Evolutionary conservation across 1,284 basidiomycete species (phyloP), one percentile per base, ranked within the genome.

Genomic region (Tylopilus sp.): DNA sequence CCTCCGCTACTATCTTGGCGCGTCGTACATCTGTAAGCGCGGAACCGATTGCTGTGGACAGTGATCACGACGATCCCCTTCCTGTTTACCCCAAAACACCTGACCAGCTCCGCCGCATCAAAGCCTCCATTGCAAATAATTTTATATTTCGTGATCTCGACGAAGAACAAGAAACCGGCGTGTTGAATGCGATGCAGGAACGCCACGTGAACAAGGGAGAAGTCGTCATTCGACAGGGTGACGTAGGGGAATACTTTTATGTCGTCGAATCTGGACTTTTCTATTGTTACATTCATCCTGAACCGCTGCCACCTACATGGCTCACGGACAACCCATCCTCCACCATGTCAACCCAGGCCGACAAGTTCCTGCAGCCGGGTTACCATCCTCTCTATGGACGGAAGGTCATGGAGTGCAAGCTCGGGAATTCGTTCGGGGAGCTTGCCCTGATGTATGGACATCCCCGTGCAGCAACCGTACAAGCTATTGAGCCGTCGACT

Each of bases 371-470:
- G 36, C 77, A 79, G 55, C 75, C 82, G 2, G 81, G 79, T 7
- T 80, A 82, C 52, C 85, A 89, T 56, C 75, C 81, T 9, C 75
- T 80, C 52, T 86, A 82, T 61, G 92, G 92, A 41, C 87, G 84
- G 58, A 86, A 89, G 66, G 94, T 97, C 5, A 81, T 86, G 41
- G 86, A 89, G 52, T 96, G 90, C 75, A 80, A 79, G 41, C 84
- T 92, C 1, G 94, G 94, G 1, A 84, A 80, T 54, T 92, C 89
- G 42, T 98, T 99, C 60, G 96, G 97, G 44, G 97, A 99, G 71
- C 78, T 99, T 42, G 97, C 97, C 28, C 73, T 99, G 57, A 96
- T 99, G 91, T 97, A 99, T 71, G 93, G 93, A 40, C 93, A 97
- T 60, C 92, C 93, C 28, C 89, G 96, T 41, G 93, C 94, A 6